Percentiles rank a stretch among this genome's conserved stretches.
Evolutionary conservation across 2,329 filamentous ascomycete genomes (phyloP).

Genomic region (Drechslera avenae): DNA sequence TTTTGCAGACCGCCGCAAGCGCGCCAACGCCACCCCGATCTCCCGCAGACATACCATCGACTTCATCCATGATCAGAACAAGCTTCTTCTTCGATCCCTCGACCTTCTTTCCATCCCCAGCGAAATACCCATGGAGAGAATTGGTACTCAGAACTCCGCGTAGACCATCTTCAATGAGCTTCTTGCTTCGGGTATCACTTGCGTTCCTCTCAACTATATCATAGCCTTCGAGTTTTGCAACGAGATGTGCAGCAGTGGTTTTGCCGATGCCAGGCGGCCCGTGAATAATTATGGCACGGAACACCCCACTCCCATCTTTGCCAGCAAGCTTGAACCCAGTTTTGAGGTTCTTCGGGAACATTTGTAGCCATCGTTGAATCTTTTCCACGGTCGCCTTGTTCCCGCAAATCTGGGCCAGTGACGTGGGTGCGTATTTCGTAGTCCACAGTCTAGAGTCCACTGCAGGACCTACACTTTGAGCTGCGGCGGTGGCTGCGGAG

Average conservation of each 20-base stretch:
- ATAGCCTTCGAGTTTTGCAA: constrained; percentile 89
- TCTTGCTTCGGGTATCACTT: constrained; percentile 94
- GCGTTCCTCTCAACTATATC: constrained; percentile 95
- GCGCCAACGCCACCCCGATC: constrained; percentile 95
- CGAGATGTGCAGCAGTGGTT: constrained; percentile 93
- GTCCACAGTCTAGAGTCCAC: constrained; percentile 71
- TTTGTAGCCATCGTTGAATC: constrained; percentile 83
- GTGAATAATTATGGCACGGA: constrained; percentile 91
- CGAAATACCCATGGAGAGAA: constrained; percentile 88
- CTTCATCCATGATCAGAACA: constrained; percentile 97
- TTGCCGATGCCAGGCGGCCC: constrained; percentile 97
- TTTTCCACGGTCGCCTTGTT: constrained; percentile 91
- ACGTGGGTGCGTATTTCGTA: constrained; percentile 88
- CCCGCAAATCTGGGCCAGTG: constrained; percentile 86
- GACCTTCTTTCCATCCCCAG: constrained; percentile 79
- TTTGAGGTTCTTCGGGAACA: constrained; percentile 79
- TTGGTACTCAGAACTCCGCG: constrained; percentile 91
- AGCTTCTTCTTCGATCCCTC: constrained; percentile 87
- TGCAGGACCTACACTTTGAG: constrained; percentile 23
- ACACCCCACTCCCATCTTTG: constrained; percentile 79
- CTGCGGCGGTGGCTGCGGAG: constrained; percentile 30
- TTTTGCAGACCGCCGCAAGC: constrained; percentile 91
- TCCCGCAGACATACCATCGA: constrained; percentile 97
- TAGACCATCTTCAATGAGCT: constrained; percentile 86
- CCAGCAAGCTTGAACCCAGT: constrained; percentile 82